These are phyloP conservation scores for Chrysoporthe cubensis DNA, from an alignment of 2,329 filamentous ascomycete species.

Conservation along the genomic window DNA sequence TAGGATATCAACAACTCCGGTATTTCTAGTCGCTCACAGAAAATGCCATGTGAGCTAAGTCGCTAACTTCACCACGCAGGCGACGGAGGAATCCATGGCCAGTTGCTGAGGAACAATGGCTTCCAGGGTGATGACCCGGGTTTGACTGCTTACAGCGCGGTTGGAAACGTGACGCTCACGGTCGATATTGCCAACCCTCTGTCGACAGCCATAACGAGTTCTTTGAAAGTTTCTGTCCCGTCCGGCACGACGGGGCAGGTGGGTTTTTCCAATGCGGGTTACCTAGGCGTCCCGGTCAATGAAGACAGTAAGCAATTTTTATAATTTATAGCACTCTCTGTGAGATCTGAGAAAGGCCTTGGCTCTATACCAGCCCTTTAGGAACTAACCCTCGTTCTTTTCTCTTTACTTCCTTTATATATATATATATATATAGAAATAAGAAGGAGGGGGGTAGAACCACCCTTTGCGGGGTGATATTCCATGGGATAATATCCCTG, in stretches of 20 bases:
- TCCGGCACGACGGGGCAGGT: slow-evolving; percentile 10
- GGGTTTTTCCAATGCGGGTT: slow-evolving; percentile 19
- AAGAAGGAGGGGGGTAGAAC: no score
- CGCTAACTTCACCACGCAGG: background rate
- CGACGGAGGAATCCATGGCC: slow-evolving; percentile 54
- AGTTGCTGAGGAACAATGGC: slow-evolving; percentile 70
- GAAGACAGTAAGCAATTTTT: slow-evolving; percentile 15
- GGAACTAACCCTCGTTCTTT: no score
- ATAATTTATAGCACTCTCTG: no score
- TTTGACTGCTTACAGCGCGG: slow-evolving; percentile 48
- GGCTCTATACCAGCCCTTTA: background rate
- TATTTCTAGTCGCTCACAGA: slow-evolving; percentile 39
- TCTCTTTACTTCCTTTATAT: no score
- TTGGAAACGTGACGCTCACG: slow-evolving; percentile 48
- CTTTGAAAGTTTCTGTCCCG: slow-evolving; percentile 46
- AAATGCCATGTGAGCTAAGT: no score
- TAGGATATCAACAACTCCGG: slow-evolving; percentile 68
- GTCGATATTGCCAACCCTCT: slow-evolving; percentile 53
- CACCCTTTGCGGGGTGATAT: no score
- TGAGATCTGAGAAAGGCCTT: background rate
- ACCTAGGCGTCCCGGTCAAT: slow-evolving; percentile 1
- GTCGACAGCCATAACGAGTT: slow-evolving; percentile 55
- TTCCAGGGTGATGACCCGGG: slow-evolving; percentile 61
- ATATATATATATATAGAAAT: no score
- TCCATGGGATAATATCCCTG: no score